Evolutionary conservation across 768 basidiomycete genomes (phyloP), one percentile per base, ranked within the genome.

Genomic region (Kwoniella sp.): DNA sequence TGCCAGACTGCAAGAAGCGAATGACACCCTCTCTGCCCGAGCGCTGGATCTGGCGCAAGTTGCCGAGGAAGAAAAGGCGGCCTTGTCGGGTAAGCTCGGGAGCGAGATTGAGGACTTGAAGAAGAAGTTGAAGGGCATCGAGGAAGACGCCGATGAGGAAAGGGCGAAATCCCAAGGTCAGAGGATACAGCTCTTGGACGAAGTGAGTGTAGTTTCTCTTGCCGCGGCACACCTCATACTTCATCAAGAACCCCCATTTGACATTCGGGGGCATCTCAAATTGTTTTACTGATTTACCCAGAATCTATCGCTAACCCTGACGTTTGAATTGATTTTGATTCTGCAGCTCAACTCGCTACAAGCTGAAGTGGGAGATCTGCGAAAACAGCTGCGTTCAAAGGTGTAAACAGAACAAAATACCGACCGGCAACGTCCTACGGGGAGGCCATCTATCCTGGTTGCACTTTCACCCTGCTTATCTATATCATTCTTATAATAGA

Each of bases 171-270:
- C 93, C 74, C 90, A 92, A 81, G 85, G 84, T 9, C 93, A 94
- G 82, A 84, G 89, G 69, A 87, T 92, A 61, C 88, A 89, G 31
- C 77, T 99, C 60, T 84, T 99, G 48, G 93, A 96, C 74, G 92
- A 95, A 82, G 84, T 95, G 72, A 93, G 76, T 73, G 5, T 45
- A 5, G 28, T 37, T 7, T 1, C 30, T 17, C 1, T 11, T 47
- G 28, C 3, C 31, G 11, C 34, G 54, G 4, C 13, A 29, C n/a
- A n/a, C n/a, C n/a, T 7, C 23, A 48, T 38, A 51, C 61, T 63
- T 23, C 45, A 9, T 30, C 38, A n/a, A 45, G n/a, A 4, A 34
- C 13, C 30, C n/a, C 7, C 25, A 22, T 31, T 15, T 7, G 8
- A 5, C 7, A 26, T 13, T 2, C 8, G 48, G 23, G 28, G n/a